phyloP scores from a whole-genome alignment of 2,329 filamentous ascomycete species.

The Aspergillus vadensis region DNA sequence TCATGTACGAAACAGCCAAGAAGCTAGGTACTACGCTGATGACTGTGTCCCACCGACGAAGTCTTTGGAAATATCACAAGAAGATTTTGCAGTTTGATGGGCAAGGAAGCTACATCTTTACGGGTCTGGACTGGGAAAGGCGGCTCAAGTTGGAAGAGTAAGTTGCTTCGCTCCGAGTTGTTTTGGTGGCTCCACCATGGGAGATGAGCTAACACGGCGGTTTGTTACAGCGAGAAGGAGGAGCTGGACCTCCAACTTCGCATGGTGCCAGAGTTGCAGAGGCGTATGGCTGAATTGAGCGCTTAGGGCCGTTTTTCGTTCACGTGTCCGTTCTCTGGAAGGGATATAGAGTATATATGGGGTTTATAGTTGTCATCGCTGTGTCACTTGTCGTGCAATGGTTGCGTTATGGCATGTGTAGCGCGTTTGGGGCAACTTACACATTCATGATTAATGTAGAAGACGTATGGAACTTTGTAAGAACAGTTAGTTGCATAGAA shows the following conservation, averaged over 20 bases:
- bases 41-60: conserved; percentile 90
- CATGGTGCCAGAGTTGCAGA: conserved; percentile 84
- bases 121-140: conserved; percentile 81
- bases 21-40: conserved; percentile 88
- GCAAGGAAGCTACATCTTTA: conserved; percentile 88
- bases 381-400: not conserved
- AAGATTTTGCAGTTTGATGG: conserved; percentile 96
- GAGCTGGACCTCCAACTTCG: conserved; percentile 84
- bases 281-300: conserved; percentile 77
- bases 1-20: conserved; percentile 98
- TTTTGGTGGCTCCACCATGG: not conserved
- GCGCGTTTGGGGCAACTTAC: not conserved
- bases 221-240: conserved; percentile 71
- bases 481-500: not conserved
- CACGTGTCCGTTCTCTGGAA: not conserved
- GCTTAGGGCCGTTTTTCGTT: conserved; percentile 32
- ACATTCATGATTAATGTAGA: not conserved
- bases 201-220: not conserved
- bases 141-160: conserved; percentile 83
- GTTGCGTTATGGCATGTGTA: not conserved
- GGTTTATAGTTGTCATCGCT: not conserved
- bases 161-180: conserved; percentile 29
- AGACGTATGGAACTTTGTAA: not conserved
- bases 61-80: conserved; percentile 94
- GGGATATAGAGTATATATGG: not conserved